Evolutionary conservation across 257 asterid genomes (phyloP).

Genomic region (Nicotiana attenuata): DNA sequence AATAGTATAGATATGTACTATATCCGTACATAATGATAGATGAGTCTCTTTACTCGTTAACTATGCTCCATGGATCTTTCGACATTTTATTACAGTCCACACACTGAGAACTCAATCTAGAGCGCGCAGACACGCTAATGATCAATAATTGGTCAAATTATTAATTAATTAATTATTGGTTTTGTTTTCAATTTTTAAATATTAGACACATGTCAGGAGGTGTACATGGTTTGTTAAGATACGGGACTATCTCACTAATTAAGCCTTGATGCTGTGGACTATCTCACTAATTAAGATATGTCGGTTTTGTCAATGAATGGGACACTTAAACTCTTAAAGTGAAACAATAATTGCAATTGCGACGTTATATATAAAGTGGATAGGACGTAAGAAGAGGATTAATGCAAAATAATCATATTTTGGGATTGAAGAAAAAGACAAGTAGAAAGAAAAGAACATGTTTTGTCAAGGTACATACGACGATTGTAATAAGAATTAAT

Average conservation of each 20-base stretch:
- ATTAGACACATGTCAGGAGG: neutral
- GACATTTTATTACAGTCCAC: no score
- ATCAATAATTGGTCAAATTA: neutral
- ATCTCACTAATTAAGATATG: neutral
- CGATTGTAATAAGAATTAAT: no score
- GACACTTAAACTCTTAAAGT: constrained; percentile 3
- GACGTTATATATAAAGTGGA: neutral
- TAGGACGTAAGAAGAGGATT: neutral
- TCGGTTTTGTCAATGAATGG: neutral
- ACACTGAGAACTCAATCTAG: neutral
- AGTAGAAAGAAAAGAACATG: neutral
- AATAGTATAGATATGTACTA: no score
- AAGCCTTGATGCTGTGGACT: neutral
- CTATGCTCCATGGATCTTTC: no score
- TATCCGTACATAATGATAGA: no score
- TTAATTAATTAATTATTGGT: neutral
- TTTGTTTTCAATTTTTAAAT: neutral
- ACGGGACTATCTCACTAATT: neutral
- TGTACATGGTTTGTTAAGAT: neutral
- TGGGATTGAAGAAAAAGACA: no score
- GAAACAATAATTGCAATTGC: constrained; percentile 3
- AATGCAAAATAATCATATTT: no score
- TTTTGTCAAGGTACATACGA: no score
- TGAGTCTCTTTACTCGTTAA: no score
- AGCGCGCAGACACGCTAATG: neutral